Evolutionary conservation across 2,329 filamentous ascomycete genomes (phyloP).

Genomic region (Xylaria sp.): DNA sequence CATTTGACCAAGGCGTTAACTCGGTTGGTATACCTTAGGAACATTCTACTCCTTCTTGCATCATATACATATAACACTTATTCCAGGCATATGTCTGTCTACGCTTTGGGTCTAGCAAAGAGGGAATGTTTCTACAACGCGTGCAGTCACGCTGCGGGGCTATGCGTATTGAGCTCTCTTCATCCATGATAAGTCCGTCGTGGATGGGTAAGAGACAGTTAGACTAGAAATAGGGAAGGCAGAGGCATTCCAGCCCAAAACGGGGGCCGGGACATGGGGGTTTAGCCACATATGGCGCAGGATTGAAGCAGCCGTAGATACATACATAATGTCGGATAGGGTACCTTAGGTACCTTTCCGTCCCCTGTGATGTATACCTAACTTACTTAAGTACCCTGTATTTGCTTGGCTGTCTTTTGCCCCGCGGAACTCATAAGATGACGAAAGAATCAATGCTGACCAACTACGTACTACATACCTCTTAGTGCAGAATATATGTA

Average conservation of each 20-base stretch:
- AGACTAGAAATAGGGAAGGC: background rate
- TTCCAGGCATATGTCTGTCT: background rate
- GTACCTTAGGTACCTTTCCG: too few relatives aligned
- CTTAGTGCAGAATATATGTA: background rate
- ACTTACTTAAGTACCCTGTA: too few relatives aligned
- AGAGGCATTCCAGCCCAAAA: background rate
- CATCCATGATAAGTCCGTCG: background rate
- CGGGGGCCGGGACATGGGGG: background rate
- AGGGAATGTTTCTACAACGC: background rate
- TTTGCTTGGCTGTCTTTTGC: conserved; percentile 11
- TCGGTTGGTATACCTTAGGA: conserved; percentile 29
- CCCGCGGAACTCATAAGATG: conserved; percentile 30
- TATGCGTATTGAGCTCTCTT: background rate
- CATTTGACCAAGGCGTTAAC: conserved; percentile 36
- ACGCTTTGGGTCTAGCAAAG: background rate
- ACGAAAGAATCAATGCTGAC: conserved; percentile 27
- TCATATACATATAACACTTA: conserved; percentile 17
- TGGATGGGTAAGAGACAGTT: background rate
- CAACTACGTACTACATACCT: background rate
- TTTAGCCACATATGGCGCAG: background rate
- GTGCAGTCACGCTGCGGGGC: background rate
- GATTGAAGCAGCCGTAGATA: too few relatives aligned
- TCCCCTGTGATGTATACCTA: too few relatives aligned
- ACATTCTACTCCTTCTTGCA: conserved; percentile 27
- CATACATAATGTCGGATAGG: too few relatives aligned